Evolutionary conservation across 2,329 filamentous ascomycete species (phyloP).

Genomic region (Epichloe typhina): DNA sequence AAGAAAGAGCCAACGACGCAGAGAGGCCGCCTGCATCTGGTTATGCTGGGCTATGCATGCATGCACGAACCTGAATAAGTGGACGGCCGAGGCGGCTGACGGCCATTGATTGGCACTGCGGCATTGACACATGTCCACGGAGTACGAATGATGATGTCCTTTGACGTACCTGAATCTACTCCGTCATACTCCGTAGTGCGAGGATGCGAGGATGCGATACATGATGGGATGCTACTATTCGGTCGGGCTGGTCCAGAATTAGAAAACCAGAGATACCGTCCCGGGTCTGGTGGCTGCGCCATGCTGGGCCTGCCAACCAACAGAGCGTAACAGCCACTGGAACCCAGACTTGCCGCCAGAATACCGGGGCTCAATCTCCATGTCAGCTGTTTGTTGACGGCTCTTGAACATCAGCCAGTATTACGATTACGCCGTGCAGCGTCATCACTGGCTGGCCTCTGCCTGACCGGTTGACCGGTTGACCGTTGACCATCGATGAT

Average conservation of each 20-base stretch:
- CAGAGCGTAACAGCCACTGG: background rate
- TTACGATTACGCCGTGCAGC: background rate
- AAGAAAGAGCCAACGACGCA: slow-evolving; percentile 1
- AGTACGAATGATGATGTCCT: background rate
- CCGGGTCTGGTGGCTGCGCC: slow-evolving; percentile 21
- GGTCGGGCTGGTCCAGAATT: slow-evolving; percentile 19
- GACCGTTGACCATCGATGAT: background rate
- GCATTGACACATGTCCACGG: background rate
- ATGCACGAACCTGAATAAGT: slow-evolving; percentile 3
- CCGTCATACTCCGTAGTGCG: background rate
- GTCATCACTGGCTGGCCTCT: background rate
- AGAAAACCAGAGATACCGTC: slow-evolving; percentile 13
- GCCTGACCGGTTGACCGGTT: background rate
- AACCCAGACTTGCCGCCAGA: background rate
- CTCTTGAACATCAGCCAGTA: too few species aligned
- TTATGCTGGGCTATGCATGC: slow-evolving; percentile 3
- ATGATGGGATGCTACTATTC: background rate
- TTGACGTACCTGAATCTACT: background rate
- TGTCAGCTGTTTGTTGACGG: too few species aligned
- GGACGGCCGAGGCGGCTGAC: slow-evolving; percentile 1
- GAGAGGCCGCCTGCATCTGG: slow-evolving; percentile 8
- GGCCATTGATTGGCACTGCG: background rate
- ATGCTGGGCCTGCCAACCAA: slow-evolving; percentile 9
- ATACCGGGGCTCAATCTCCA: background rate
- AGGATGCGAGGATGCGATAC: background rate